Base-by-base conservation (phyloP, 345 rosid species). In the Nasturtium officinale region DNA sequence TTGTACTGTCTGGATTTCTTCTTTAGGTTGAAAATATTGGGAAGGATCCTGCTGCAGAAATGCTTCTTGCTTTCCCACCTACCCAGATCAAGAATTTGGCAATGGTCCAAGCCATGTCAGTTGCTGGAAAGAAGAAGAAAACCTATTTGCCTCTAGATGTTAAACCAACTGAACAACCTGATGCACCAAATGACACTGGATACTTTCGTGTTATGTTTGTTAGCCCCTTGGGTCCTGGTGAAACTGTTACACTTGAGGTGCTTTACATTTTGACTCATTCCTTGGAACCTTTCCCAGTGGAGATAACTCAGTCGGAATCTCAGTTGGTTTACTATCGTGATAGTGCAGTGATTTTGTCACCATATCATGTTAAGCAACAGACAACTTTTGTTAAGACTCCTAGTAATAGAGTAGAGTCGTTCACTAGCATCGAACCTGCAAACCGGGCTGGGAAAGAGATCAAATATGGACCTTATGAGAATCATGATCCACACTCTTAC, bases 391-490 rank as follows among this genome's bases (percentile, higher is more conserved):
- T 96, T 28, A 92, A 90, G 85, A 89, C 89, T 65, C 95, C 98
- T 58, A 92, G 85, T 79, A 69, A 72, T 64, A 90, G 84, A 80
- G 90, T 96, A 55, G 98, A 92, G 81, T 92, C 98, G 5, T 96
- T 87, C 82, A 85, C 99, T 51, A 86, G 71, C 73, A 85, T 90
- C 35, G 97, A 96, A 64, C 97, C 98, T 53, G 84, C 91, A 16
- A 80, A 86, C 69, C 86, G 83, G 13, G 88, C 87, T 10, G 89
- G 96, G 48, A 77, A 79, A 61, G 99, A 92, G 77, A 73, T 96
- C 8, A 92, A 82, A 79, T 96, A 96, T 80, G 99, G 99, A 65
- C 97, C 97, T 51, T 92, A 89, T 69, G 90, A 92, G 61, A 89
- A 89, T 76, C 88, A 42, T 13, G 45, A 86, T 68, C 87, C 98